phyloP scores from a whole-genome alignment of 1,284 basidiomycete species.

The Mycosarcoma mackinlayi region DNA sequence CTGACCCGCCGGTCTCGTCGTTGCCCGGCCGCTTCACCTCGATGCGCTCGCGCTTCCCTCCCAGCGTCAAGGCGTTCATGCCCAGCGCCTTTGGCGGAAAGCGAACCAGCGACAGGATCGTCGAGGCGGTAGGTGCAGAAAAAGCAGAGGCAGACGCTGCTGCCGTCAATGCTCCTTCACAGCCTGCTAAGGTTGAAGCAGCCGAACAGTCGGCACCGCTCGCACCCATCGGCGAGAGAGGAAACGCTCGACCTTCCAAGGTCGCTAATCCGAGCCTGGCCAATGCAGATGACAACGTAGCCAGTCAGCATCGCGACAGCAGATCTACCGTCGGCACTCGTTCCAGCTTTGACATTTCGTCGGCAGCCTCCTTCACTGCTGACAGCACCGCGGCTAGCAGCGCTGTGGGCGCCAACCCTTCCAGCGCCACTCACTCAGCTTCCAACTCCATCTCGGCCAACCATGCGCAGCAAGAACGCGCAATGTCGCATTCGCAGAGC shows the following conservation, averaged over 20 bases:
- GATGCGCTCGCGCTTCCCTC: slow-evolving; percentile 63
- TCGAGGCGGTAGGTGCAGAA: slow-evolving; percentile 57
- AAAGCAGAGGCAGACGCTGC: slow-evolving; percentile 44
- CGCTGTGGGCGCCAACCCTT: slow-evolving; percentile 37
- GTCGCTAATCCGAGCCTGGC: slow-evolving; percentile 11
- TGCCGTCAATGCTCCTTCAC: not conserved
- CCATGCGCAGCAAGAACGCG: slow-evolving; percentile 26
- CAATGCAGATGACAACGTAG: slow-evolving; percentile 26
- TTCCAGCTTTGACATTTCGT: slow-evolving; percentile 58
- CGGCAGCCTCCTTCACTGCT: slow-evolving; percentile 50
- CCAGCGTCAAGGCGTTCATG: slow-evolving; percentile 65
- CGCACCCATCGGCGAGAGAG: slow-evolving; percentile 38
- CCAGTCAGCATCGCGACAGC: slow-evolving; percentile 53
- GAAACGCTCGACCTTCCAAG: slow-evolving; percentile 35
- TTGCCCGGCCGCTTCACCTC: slow-evolving; percentile 56
- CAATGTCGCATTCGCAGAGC: slow-evolving; percentile 46
- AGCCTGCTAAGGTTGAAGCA: slow-evolving; percentile 12
- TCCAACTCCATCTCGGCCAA: slow-evolving; percentile 51
- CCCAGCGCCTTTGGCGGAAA: slow-evolving; percentile 62
- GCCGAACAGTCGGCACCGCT: slow-evolving; percentile 23
- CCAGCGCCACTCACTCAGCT: slow-evolving; percentile 53
- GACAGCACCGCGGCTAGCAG: slow-evolving; percentile 60
- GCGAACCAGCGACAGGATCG: slow-evolving; percentile 60
- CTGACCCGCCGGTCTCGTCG: slow-evolving; percentile 47
- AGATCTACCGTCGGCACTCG: slow-evolving; percentile 58